Conservation (phyloP, 164 flowering plant species). For the Macadamia integrifolia region DNA sequence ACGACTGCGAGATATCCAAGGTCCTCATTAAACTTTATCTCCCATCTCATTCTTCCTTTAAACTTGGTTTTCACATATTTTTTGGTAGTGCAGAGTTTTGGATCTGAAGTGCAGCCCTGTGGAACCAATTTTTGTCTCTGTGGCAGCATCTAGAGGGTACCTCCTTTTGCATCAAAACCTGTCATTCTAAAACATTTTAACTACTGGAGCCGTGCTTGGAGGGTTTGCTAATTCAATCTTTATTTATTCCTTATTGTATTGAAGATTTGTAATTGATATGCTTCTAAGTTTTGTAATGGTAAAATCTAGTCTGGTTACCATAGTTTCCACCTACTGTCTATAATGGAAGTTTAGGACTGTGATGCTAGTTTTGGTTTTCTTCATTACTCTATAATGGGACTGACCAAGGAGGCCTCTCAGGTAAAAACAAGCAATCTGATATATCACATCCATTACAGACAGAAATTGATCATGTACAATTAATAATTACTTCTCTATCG, state of each 20-base stretch:
- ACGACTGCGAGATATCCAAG: conserved; percentile 74
- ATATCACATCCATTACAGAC: too few species aligned
- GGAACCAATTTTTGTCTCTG: conserved; percentile 93
- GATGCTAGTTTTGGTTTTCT: too few species aligned
- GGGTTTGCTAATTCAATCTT: not conserved
- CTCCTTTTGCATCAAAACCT: not conserved
- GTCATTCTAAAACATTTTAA: conserved; percentile 4
- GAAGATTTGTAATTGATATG: not conserved
- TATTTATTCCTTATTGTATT: too few species aligned
- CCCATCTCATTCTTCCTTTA: not conserved
- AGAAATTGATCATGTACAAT: too few species aligned
- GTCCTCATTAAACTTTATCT: conserved; percentile 23
- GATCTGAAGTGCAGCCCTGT: conserved; percentile 94
- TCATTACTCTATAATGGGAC: too few species aligned
- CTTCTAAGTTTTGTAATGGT: not conserved
- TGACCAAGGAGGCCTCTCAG: too few species aligned
- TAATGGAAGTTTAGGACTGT: too few species aligned
- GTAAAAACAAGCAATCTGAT: too few species aligned
- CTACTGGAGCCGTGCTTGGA: not conserved
- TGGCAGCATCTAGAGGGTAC: conserved; percentile 87
- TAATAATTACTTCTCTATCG: too few species aligned
- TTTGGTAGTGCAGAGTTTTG: conserved; percentile 61
- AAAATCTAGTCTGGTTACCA: not conserved
- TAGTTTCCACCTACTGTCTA: too few species aligned
- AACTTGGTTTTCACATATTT: conserved; percentile 10